A percentile compares a stretch with the other conserved stretches of the same genome.
These are phyloP conservation scores for Parachaetomium inaequale DNA, from an alignment of 495 filamentous ascomycete genomes.

Conservation along the genomic window DNA sequence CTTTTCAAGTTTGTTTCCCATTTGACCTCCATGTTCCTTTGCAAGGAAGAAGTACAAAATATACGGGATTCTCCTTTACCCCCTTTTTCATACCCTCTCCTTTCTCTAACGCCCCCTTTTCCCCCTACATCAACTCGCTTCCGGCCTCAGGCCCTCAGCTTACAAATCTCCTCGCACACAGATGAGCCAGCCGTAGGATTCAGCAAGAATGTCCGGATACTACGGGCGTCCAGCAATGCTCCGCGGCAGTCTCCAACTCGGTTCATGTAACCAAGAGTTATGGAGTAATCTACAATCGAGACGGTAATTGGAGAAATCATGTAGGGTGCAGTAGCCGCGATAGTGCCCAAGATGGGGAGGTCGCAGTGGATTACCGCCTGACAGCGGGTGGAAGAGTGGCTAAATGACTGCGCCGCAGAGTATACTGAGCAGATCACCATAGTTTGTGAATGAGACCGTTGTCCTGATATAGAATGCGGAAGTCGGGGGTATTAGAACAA, in stretches of 20 bases:
- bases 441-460: no score
- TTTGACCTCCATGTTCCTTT: no score
- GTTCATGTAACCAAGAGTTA: not conserved
- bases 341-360: not conserved
- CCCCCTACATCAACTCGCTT: not conserved
- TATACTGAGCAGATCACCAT: not conserved
- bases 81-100: not conserved
- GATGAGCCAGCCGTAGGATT: not conserved
- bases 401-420: constrained; percentile 2
- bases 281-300: not conserved
- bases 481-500: no score
- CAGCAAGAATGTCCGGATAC: not conserved
- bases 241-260: not conserved
- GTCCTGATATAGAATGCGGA: no score
- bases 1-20: no score
- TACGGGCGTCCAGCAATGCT: not conserved
- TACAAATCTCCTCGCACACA: not conserved
- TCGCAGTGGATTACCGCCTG: not conserved
- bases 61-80: no score
- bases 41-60: no score
- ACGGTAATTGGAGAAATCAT: not conserved
- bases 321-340: not conserved
- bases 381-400: not conserved
- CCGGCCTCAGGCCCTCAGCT: not conserved
- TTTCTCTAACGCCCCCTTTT: not conserved